Percentiles rank a stretch among this genome's conserved stretches.
Evolutionary conservation across 2,329 filamentous ascomycete species (phyloP).

Genomic region (Calonectria multiphialidica): DNA sequence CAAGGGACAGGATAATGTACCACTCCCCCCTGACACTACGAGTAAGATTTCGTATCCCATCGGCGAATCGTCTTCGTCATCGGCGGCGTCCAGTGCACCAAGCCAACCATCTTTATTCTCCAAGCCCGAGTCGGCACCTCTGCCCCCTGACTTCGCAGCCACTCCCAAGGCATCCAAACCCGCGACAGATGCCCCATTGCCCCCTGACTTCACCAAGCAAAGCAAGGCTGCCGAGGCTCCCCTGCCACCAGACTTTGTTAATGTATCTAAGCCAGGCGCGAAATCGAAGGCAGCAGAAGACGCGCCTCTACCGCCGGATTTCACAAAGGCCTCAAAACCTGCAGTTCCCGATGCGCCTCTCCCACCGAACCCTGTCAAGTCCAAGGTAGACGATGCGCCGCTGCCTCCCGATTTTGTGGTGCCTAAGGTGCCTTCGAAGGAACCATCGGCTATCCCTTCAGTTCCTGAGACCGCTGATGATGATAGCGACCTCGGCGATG

Average conservation of each 20-base stretch:
- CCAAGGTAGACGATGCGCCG: conserved; percentile 52
- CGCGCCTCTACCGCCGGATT: conserved; percentile 50
- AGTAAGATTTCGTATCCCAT: conserved; percentile 64
- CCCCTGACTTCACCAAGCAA: conserved; percentile 52
- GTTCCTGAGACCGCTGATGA: conserved; percentile 53
- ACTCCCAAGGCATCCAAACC: conserved; percentile 34
- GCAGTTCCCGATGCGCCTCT: conserved; percentile 51
- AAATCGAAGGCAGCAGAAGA: conserved; percentile 33
- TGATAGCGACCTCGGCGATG: conserved; percentile 55
- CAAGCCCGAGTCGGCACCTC: conserved; percentile 50
- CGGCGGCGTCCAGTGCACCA: conserved; percentile 53
- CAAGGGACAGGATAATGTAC: conserved; percentile 53
- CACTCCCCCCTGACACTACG: conserved; percentile 67
- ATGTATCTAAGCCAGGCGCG: conserved; percentile 37
- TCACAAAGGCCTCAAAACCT: conserved; percentile 32
- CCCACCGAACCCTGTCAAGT: conserved; percentile 55
- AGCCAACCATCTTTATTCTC: conserved; percentile 45
- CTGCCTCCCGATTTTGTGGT: conserved; percentile 53
- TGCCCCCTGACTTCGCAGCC: conserved; percentile 56
- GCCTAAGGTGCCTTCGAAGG: conserved; percentile 47
- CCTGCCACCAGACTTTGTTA: conserved; percentile 50
- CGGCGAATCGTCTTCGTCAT: conserved; percentile 66
- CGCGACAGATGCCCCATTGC: conserved; percentile 36
- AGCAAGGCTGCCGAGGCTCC: conserved; percentile 35
- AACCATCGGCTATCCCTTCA: conserved; percentile 49